Conservation (phyloP, 2,329 filamentous ascomycete species). For the Calonectria pauciramosa region DNA sequence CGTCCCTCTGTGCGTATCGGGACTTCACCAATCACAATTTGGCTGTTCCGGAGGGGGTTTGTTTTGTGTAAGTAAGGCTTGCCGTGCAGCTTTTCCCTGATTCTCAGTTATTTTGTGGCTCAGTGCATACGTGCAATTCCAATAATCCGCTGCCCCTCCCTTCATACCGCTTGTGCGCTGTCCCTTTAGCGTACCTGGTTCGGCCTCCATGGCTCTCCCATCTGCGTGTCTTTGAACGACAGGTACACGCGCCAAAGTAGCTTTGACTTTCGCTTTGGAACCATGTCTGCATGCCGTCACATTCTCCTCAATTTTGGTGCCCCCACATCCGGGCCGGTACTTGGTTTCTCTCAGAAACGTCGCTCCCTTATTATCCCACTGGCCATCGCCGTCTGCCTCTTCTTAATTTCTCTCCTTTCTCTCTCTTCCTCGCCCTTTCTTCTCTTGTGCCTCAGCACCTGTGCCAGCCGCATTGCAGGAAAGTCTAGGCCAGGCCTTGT, state of each 20-base stretch:
- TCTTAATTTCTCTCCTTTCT: neutral
- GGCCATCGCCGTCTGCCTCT: neutral
- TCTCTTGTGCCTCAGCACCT: constrained; percentile 7
- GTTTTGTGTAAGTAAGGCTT: constrained; percentile 4
- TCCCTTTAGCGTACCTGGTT: neutral
- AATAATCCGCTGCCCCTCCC: neutral
- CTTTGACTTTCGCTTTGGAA: constrained; percentile 8
- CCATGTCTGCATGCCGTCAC: constrained; percentile 14
- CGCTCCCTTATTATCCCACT: constrained; percentile 1
- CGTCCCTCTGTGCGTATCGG: constrained; percentile 1
- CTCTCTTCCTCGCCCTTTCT: constrained; percentile 4
- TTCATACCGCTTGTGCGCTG: neutral
- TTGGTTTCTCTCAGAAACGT: constrained; percentile 9
- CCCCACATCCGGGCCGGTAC: constrained; percentile 7
- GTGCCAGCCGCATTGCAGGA: neutral
- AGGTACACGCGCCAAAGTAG: constrained; percentile 10
- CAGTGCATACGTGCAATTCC: neutral
- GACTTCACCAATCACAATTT: constrained; percentile 7
- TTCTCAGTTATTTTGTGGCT: constrained; percentile 11
- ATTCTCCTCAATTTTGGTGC: constrained; percentile 20
- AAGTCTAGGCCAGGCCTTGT: neutral
- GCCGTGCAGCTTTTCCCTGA: neutral
- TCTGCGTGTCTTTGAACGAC: constrained; percentile 1
- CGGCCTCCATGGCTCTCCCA: neutral
- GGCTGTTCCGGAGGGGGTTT: neutral